Percentiles rank a stretch among this genome's conserved stretches.
phyloP scores from a whole-genome alignment of 139 green algal species.

The Chlorella sorokiniana region DNA sequence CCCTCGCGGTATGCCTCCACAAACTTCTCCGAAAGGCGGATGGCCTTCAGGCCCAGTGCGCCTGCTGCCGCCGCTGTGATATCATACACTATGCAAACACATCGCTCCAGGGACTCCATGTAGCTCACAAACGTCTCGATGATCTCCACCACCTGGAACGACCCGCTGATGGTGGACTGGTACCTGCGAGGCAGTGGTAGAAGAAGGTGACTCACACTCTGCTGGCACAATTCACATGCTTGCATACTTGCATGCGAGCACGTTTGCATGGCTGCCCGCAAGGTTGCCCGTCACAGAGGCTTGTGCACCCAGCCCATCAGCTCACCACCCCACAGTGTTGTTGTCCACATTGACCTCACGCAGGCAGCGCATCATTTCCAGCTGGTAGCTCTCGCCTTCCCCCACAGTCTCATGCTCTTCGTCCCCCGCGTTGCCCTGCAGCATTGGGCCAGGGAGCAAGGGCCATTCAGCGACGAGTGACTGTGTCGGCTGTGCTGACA shows the following conservation, averaged over 20 bases:
- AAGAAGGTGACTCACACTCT: no score
- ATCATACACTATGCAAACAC: constrained; percentile 98
- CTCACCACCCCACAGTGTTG: constrained; percentile 98
- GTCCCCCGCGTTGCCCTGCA: constrained; percentile 39
- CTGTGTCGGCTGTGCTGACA: no score
- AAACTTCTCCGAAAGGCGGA: constrained; percentile 91
- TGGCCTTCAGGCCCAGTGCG: constrained; percentile 72
- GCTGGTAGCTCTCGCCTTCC: constrained; percentile 90
- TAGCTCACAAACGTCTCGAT: constrained; percentile 99
- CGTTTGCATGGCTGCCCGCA: background rate
- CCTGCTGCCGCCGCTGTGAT: constrained; percentile 47
- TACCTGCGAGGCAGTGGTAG: constrained; percentile 62
- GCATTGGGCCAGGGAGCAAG: background rate
- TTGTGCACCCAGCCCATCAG: background rate
- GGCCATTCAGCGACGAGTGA: background rate
- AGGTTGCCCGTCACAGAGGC: no score
- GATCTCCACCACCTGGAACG: constrained; percentile 92
- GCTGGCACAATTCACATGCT: no score
- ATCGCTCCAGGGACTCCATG: constrained; percentile 94
- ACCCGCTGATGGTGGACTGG: constrained; percentile 79
- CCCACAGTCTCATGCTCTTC: constrained; percentile 63
- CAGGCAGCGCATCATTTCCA: constrained; percentile 98
- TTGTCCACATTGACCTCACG: constrained; percentile 98
- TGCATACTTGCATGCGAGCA: background rate
- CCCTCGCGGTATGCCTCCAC: constrained; percentile 78